A percentile compares a stretch with the other conserved stretches of the same genome.
These are phyloP conservation scores for Penicillium goetzii DNA, from an alignment of 495 filamentous ascomycete species.

Conservation along the genomic window DNA sequence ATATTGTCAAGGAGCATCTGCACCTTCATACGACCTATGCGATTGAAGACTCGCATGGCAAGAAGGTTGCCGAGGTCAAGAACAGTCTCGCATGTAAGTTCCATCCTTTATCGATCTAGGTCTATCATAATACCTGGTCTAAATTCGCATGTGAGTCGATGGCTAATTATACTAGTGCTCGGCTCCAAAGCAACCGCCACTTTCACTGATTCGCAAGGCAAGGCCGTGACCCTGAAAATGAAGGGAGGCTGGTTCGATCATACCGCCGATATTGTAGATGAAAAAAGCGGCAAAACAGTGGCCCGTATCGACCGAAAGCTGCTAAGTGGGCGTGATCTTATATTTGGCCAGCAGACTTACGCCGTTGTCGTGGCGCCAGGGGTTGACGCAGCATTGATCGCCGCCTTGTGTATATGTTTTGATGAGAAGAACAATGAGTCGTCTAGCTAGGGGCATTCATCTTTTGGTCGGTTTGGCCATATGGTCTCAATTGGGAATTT, in stretches of 20 bases:
- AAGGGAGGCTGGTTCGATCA: conserved; percentile 36
- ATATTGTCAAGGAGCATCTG: conserved; percentile 55
- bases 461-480: neutral
- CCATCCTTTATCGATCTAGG: neutral
- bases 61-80: conserved; percentile 56
- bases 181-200: conserved; percentile 39
- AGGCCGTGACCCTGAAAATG: conserved; percentile 25
- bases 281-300: conserved; percentile 46
- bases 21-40: conserved; percentile 54
- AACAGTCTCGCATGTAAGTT: conserved; percentile 52
- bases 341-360: conserved; percentile 64
- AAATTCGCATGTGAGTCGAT: neutral
- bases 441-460: neutral
- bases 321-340: conserved; percentile 54
- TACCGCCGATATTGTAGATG: conserved; percentile 39
- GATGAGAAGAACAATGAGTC: conserved; percentile 63
- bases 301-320: conserved; percentile 59
- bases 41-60: conserved; percentile 39
- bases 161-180: conserved; percentile 23
- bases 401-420: conserved; percentile 62
- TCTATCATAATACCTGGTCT: neutral
- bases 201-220: conserved; percentile 29
- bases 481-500: neutral
- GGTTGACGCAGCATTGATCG: conserved; percentile 62
- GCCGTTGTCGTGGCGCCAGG: conserved; percentile 60